A percentile compares a stretch with the other conserved stretches of the same genome.
Conservation (phyloP, 768 basidiomycete species). For the Boletus tomentosulus region DNA sequence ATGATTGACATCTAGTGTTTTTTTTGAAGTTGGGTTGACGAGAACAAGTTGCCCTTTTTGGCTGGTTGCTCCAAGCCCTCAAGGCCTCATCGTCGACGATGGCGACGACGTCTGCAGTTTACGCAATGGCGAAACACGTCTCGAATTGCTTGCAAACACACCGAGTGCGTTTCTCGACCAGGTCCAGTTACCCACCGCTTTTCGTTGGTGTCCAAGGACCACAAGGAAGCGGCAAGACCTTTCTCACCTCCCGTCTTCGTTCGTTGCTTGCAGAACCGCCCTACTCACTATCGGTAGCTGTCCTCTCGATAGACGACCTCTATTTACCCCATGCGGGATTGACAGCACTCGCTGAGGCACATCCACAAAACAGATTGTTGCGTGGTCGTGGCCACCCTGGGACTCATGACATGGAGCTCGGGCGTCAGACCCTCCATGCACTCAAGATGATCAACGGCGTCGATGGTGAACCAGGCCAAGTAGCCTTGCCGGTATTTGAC, state of each 20-base stretch:
- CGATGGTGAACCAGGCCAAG: constrained; percentile 2
- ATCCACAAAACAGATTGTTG: constrained; percentile 61
- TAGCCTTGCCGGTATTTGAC: constrained; percentile 78
- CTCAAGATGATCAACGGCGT: constrained; percentile 42
- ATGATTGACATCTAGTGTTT: too few species aligned
- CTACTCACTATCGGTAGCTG: constrained; percentile 50
- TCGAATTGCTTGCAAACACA: constrained; percentile 32
- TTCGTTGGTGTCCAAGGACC: constrained; percentile 91
- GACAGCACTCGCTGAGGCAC: constrained; percentile 43
- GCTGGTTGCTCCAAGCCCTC: too few species aligned
- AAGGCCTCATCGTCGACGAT: constrained; percentile 4
- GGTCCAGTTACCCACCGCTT: constrained; percentile 45
- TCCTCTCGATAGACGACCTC: constrained; percentile 80
- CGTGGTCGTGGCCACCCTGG: constrained; percentile 89
- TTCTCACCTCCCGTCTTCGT: constrained; percentile 58
- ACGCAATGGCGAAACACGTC: constrained; percentile 38
- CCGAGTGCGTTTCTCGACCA: constrained; percentile 18
- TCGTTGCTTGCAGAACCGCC: constrained; percentile 40
- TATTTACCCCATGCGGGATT: constrained; percentile 74
- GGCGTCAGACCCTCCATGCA: constrained; percentile 44
- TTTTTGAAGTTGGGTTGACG: too few species aligned
- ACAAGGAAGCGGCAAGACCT: constrained; percentile 92
- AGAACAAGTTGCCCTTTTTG: too few species aligned
- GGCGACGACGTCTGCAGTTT: constrained; percentile 32
- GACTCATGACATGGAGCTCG: constrained; percentile 81